A percentile compares a stretch with the other conserved stretches of the same genome.
These are phyloP conservation scores for Leccinum solheimii DNA, from an alignment of 1,284 basidiomycete species.

Conservation along the genomic window DNA sequence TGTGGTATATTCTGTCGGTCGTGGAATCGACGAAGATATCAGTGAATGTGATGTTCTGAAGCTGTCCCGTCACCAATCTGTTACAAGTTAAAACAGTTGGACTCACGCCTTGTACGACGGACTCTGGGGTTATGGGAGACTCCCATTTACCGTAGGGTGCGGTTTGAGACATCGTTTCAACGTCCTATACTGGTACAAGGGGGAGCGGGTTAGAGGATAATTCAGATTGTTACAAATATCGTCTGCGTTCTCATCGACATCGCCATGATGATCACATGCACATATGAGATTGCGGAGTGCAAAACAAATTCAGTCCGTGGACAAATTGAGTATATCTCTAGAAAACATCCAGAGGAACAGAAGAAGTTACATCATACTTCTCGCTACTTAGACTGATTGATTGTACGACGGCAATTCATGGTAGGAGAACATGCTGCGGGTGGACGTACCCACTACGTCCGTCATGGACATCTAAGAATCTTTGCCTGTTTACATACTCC, in stretches of 20 bases:
- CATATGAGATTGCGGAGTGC: not conserved
- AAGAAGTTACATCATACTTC: no score
- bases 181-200: not conserved
- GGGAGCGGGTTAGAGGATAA: not conserved
- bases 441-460: not conserved
- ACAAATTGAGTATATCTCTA: not conserved
- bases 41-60: conserved; percentile 29
- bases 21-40: conserved; percentile 39
- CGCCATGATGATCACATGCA: conserved; percentile 1
- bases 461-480: not conserved
- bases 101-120: conserved; percentile 52
- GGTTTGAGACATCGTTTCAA: conserved; percentile 20
- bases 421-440: not conserved
- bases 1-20: conserved; percentile 36
- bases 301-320: not conserved
- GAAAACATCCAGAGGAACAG: not conserved
- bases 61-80: not conserved
- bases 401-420: no score
- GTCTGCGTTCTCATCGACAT: not conserved
- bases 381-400: no score
- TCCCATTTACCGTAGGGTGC: conserved; percentile 63
- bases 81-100: not conserved
- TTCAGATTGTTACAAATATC: not conserved
- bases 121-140: conserved; percentile 56
- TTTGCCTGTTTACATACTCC: not conserved